Conservation (phyloP, 305 asterid species). For the Lippia alba region DNA sequence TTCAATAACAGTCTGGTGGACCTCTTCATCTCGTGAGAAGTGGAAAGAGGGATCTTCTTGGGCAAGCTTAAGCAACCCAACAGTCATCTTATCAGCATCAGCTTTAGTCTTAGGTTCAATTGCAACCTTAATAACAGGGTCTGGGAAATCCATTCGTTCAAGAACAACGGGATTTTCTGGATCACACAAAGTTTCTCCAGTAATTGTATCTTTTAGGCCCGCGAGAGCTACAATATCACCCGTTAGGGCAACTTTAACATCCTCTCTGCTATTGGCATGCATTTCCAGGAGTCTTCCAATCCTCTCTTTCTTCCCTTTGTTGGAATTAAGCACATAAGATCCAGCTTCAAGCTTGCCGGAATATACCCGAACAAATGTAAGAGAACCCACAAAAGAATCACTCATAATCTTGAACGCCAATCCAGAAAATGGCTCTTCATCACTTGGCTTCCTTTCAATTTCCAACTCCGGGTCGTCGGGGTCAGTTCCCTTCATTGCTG, state of each 20-base stretch:
- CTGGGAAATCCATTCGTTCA: conserved; percentile 98
- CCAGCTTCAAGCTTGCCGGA: conserved; percentile 87
- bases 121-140: conserved; percentile 97
- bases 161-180: conserved; percentile 81
- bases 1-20: conserved; percentile 93
- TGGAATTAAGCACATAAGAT: conserved; percentile 80
- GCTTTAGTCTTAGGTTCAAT: conserved; percentile 98
- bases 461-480: conserved; percentile 82
- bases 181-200: conserved; percentile 92
- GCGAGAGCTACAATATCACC: conserved; percentile 96
- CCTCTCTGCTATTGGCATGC: conserved; percentile 98
- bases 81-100: conserved; percentile 90
- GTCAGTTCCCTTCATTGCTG: conserved; percentile 86
- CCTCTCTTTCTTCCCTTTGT: conserved; percentile 94
- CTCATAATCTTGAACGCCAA: conserved; percentile 96
- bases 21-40: conserved; percentile 91
- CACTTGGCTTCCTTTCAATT: conserved; percentile 58
- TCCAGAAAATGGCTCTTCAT: conserved; percentile 85
- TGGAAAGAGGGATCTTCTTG: conserved; percentile 99
- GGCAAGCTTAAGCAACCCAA: conserved; percentile 87
- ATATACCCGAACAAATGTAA: conserved; percentile 83
- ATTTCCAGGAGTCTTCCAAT: conserved; percentile 93
- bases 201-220: conserved; percentile 89
- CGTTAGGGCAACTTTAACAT: conserved; percentile 69
- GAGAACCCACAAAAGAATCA: conserved; percentile 90